These are phyloP conservation scores for Ascochyta koolunga DNA, from an alignment of 2,329 filamentous ascomycete genomes.

Conservation along the genomic window DNA sequence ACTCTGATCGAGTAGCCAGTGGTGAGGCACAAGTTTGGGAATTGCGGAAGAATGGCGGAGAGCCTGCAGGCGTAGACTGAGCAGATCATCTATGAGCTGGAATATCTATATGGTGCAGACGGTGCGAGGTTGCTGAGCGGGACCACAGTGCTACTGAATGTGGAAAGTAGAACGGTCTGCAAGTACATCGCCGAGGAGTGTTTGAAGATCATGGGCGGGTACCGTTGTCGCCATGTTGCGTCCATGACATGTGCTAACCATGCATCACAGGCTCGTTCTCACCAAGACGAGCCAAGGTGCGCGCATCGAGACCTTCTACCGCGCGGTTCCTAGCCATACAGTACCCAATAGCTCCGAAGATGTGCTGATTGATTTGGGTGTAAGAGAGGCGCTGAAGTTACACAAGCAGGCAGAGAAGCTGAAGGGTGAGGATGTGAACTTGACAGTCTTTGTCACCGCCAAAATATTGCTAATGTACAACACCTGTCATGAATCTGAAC, in stretches of 20 bases:
- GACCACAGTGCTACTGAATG: conserved; percentile 34
- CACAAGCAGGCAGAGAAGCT: conserved; percentile 31
- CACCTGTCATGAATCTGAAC: background rate
- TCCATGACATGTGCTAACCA: background rate
- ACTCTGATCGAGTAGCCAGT: conserved; percentile 42
- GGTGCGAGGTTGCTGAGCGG: conserved; percentile 29
- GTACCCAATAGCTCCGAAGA: conserved; percentile 39
- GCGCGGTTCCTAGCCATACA: conserved; percentile 29
- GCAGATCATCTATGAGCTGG: conserved; percentile 36
- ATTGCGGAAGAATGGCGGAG: conserved; percentile 39
- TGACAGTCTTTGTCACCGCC: background rate
- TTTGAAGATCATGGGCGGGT: conserved; percentile 34
- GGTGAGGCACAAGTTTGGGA: conserved; percentile 40
- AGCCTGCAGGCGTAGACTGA: conserved; percentile 38
- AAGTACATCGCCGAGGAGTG: conserved; percentile 37
- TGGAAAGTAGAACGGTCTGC: conserved; percentile 32
- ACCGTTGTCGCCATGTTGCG: conserved; percentile 1
- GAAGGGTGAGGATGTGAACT: conserved; percentile 22
- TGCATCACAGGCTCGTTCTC: conserved; percentile 21
- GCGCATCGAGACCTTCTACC: conserved; percentile 37
- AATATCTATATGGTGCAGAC: conserved; percentile 27
- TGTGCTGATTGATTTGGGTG: conserved; percentile 38
- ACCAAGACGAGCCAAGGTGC: conserved; percentile 36
- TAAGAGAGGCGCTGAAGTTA: conserved; percentile 39
- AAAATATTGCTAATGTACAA: background rate